Base-by-base conservation (phyloP, 345 rosid genomes). In the Populus tremula region DNA sequence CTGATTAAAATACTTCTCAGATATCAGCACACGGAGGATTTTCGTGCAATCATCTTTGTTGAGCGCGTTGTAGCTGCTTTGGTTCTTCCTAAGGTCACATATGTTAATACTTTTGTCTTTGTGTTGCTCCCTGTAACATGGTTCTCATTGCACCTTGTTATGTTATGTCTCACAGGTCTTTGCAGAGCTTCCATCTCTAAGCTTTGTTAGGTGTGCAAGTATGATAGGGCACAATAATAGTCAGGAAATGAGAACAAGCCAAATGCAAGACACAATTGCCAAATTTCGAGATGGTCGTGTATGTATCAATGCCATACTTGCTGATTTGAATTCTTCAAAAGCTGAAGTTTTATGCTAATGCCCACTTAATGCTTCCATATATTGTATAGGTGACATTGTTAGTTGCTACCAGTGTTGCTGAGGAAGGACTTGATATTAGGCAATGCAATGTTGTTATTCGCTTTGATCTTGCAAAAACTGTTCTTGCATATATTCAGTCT, bases 381-480 rank as follows among this genome's bases (percentile, higher is more conserved):
- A 43, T 79, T 75, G 67, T 80, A 71, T 25, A 96, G 98, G 96
- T 93, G 82, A 93, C 98, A 1, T 80, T 93, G 89, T 84, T 96
- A 77, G 99, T 96, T 70, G 99, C 99, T 68, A 93, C 99, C 47
- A 96, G 99, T 83, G 99, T 96, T 77, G 99, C 99, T 47, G 98
- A 96, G 88, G 99, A 96, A 87, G 99, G 99, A 74, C 97, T 96
- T 79, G 99, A 96, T 85, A 96, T 96, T 62, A 88, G 99, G 81
- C 99, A 96, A 78, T 96, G 99, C 89, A 96, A 93, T 80, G 98
- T 96, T 77, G 99, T 96, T 63, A 93, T 96, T 81, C 96, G 99
- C 75, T 96, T 96, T 83, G 99, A 96, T 82, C 99, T 96, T 72
- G 99, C 99, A 70, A 96, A 96, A 89, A 96, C 99, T 75, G 99